Percentiles rank a stretch among this genome's conserved stretches.
phyloP scores from a whole-genome alignment of 2,329 filamentous ascomycete genomes.

The Ophiostoma fasciatum region DNA sequence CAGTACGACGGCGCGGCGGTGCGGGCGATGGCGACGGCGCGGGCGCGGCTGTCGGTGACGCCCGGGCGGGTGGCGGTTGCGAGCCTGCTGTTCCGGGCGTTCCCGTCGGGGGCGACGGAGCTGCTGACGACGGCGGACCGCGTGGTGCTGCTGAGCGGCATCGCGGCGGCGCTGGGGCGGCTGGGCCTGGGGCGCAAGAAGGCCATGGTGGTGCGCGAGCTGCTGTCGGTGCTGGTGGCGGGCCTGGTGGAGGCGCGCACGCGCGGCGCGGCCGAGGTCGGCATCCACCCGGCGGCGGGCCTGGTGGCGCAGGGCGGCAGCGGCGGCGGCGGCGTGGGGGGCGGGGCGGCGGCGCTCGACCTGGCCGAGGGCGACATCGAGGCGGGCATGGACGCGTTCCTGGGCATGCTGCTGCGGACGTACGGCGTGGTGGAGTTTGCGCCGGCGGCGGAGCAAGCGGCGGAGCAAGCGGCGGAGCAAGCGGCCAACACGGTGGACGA shows the following conservation, averaged over 20 bases:
- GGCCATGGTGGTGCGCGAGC: slow-evolving; percentile 73
- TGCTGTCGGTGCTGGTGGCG: slow-evolving; percentile 68
- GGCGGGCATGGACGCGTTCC: slow-evolving; percentile 47
- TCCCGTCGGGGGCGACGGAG: slow-evolving; percentile 52
- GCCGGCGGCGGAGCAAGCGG: slow-evolving; percentile 26
- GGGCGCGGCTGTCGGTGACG: slow-evolving; percentile 38
- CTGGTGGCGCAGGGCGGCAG: slow-evolving; percentile 50
- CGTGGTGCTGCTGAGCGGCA: slow-evolving; percentile 67
- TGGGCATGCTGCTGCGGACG: slow-evolving; percentile 45
- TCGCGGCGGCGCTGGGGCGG: slow-evolving; percentile 69
- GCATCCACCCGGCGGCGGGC: slow-evolving; percentile 84
- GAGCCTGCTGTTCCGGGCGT: slow-evolving; percentile 50
- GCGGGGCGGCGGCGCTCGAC: slow-evolving; percentile 41
- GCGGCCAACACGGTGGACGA: slow-evolving; percentile 22
- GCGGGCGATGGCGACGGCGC: slow-evolving; percentile 24
- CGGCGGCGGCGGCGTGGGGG: slow-evolving; percentile 18
- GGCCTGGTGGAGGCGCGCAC: slow-evolving; percentile 84
- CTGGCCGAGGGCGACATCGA: slow-evolving; percentile 51
- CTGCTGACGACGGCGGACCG: slow-evolving; percentile 59
- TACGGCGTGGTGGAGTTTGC: slow-evolving; percentile 48
- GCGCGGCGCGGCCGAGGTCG: slow-evolving; percentile 85
- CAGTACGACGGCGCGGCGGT: slow-evolving; percentile 35
- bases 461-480: slow-evolving; percentile 28
- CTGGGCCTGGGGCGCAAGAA: slow-evolving; percentile 79
- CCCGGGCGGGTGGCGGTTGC: slow-evolving; percentile 50